These are phyloP conservation scores for Megacollybia marginata DNA, from an alignment of 768 basidiomycete genomes.

Conservation along the genomic window DNA sequence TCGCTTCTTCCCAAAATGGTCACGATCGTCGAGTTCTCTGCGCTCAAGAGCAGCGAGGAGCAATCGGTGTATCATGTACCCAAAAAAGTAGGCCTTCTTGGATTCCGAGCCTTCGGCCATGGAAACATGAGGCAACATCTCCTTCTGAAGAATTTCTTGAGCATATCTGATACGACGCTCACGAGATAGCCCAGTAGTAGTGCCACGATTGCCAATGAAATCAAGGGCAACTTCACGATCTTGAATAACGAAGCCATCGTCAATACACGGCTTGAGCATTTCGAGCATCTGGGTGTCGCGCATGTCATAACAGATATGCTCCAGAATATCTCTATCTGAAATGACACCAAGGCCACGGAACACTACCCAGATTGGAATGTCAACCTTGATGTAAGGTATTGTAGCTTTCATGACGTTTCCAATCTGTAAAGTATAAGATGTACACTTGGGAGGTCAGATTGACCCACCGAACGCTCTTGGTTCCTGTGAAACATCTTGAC, in stretches of 20 bases:
- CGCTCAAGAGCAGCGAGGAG: slow-evolving; percentile 90
- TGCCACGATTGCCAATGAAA: slow-evolving; percentile 97
- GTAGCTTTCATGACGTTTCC: slow-evolving; percentile 96
- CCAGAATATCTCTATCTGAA: slow-evolving; percentile 94
- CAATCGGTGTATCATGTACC: slow-evolving; percentile 98
- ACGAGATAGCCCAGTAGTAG: slow-evolving; percentile 83
- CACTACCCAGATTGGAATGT: slow-evolving; percentile 98
- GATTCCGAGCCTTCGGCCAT: slow-evolving; percentile 94
- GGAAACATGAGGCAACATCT: slow-evolving; percentile 96
- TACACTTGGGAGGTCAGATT: slow-evolving; percentile 1
- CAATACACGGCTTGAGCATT: slow-evolving; percentile 97
- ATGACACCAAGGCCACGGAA: slow-evolving; percentile 97
- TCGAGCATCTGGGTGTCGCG: slow-evolving; percentile 95
- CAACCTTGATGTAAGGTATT: slow-evolving; percentile 96
- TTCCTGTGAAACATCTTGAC: slow-evolving; percentile 94
- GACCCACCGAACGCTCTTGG: slow-evolving; percentile 79
- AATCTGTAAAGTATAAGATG: slow-evolving; percentile 33
- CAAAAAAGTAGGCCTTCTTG: slow-evolving; percentile 99
- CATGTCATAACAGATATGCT: slow-evolving; percentile 98
- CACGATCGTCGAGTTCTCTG: slow-evolving; percentile 95
- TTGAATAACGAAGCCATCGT: slow-evolving; percentile 97
- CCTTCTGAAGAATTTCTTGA: slow-evolving; percentile 96
- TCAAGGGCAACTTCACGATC: slow-evolving; percentile 95
- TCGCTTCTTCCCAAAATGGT: slow-evolving; percentile 98
- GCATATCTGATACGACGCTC: slow-evolving; percentile 94